These are phyloP conservation scores for Lunularia cruciata DNA, from an alignment of 225 moss, liverwort and hornwort genomes.

Conservation along the genomic window DNA sequence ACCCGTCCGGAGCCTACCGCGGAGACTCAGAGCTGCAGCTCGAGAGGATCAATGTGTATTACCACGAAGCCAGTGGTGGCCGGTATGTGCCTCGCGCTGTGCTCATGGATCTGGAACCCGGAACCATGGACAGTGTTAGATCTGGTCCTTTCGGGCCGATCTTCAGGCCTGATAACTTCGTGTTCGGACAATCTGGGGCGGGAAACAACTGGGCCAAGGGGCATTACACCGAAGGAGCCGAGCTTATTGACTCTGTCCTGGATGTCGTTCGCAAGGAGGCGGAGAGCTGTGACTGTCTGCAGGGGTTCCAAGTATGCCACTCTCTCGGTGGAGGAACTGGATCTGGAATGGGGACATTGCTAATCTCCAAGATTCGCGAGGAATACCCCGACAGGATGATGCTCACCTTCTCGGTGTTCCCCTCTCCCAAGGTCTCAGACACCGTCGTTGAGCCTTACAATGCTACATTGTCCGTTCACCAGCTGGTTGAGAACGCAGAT, in stretches of 20 bases:
- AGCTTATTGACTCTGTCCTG: conserved; percentile 47
- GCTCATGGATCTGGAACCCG: conserved; percentile 52
- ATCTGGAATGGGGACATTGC: conserved; percentile 47
- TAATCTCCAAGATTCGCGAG: conserved; percentile 49
- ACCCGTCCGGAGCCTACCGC: conserved; percentile 44
- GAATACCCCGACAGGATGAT: conserved; percentile 51
- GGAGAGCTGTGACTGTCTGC: conserved; percentile 48
- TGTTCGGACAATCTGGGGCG: conserved; percentile 48
- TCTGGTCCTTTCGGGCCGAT: conserved; percentile 53
- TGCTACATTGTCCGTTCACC: conserved; percentile 45
- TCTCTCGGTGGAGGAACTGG: conserved; percentile 49
- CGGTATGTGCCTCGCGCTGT: conserved; percentile 49
- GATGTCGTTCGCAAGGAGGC: conserved; percentile 54
- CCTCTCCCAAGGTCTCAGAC: conserved; percentile 46
- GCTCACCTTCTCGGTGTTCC: conserved; percentile 46
- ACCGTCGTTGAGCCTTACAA: conserved; percentile 49
- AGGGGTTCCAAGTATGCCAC: conserved; percentile 54
- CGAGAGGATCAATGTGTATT: conserved; percentile 53
- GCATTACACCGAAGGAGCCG: conserved; percentile 49
- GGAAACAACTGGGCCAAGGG: conserved; percentile 56
- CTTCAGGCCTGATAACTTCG: conserved; percentile 49
- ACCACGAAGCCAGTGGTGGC: conserved; percentile 49
- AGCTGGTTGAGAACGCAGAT: conserved; percentile 46
- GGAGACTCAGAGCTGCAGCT: conserved; percentile 50
- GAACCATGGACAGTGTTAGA: conserved; percentile 54